These are phyloP conservation scores for Microdochium nivale DNA, from an alignment of 2,329 filamentous ascomycete genomes.

Conservation along the genomic window DNA sequence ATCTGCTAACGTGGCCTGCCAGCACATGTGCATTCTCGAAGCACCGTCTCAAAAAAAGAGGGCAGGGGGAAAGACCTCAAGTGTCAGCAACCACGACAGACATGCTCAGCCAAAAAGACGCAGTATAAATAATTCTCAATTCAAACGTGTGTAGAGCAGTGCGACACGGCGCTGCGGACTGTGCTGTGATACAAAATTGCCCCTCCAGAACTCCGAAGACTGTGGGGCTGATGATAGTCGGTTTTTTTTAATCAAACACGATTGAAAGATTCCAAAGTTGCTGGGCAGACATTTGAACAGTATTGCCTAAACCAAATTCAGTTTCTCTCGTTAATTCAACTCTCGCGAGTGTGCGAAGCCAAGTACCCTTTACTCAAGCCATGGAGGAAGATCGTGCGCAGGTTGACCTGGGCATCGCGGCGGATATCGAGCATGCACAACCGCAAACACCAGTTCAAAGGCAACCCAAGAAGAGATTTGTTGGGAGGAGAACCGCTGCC, in stretches of 20 bases:
- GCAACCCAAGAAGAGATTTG: conserved; percentile 86
- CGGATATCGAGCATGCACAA: conserved; percentile 51
- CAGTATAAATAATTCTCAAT: not conserved
- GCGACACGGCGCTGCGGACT: not conserved
- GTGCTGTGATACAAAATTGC: not conserved
- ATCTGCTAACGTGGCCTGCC: too few species aligned
- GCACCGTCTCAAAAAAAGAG: too few species aligned
- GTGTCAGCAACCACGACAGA: too few species aligned
- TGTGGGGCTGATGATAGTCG: not conserved
- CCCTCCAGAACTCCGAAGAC: not conserved
- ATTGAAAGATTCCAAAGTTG: too few species aligned
- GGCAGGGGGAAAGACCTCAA: too few species aligned
- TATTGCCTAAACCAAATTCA: not conserved
- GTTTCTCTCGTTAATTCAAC: too few species aligned
- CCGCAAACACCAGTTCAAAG: conserved; percentile 29
- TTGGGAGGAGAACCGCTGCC: conserved; percentile 69
- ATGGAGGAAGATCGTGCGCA: conserved; percentile 74
- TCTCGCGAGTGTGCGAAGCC: not conserved
- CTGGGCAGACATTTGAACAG: too few species aligned
- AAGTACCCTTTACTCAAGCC: not conserved
- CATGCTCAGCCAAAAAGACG: too few species aligned
- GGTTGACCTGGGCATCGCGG: conserved; percentile 61
- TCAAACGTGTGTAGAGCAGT: not conserved
- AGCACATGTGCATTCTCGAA: too few species aligned
- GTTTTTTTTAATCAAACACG: too few species aligned